Percentiles rank a stretch among this genome's conserved stretches.
These are phyloP conservation scores for Colletotrichum kahawae DNA, from an alignment of 2,329 filamentous ascomycete species.

Conservation along the genomic window DNA sequence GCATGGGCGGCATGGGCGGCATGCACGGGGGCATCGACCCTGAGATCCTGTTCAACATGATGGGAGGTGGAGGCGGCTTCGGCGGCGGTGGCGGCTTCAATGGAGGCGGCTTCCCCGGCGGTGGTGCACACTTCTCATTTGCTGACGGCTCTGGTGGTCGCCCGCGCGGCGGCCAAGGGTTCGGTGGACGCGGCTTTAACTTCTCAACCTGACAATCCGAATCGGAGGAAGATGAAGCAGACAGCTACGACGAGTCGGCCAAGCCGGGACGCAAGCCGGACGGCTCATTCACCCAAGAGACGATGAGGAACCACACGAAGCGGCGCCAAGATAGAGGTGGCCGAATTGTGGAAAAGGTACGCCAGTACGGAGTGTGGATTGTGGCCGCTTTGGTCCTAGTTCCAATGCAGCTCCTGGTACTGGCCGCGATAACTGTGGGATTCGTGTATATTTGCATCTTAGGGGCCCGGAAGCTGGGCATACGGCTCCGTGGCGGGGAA, in stretches of 20 bases:
- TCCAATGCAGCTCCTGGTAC: constrained; percentile 44
- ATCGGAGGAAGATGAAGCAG: constrained; percentile 33
- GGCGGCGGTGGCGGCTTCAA: constrained; percentile 52
- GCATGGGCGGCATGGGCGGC: constrained; percentile 67
- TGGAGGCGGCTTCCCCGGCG: constrained; percentile 57
- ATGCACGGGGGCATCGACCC: constrained; percentile 73
- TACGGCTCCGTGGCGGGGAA: constrained; percentile 17
- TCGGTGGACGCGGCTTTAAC: constrained; percentile 38
- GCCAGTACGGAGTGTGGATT: constrained; percentile 45
- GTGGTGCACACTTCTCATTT: constrained; percentile 65
- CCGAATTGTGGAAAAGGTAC: constrained; percentile 44
- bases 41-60: constrained; percentile 84
- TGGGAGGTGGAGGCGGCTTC: constrained; percentile 65
- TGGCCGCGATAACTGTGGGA: constrained; percentile 39
- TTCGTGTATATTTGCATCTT: constrained; percentile 46
- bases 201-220: constrained; percentile 55
- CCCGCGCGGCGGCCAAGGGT: constrained; percentile 40
- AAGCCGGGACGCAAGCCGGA: constrained; percentile 28
- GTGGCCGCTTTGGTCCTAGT: constrained; percentile 53
- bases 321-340: constrained; percentile 39
- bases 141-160: constrained; percentile 41
- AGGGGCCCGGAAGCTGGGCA: constrained; percentile 19
- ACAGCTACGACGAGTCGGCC: constrained; percentile 34
- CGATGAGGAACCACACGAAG: constrained; percentile 32
- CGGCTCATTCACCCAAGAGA: constrained; percentile 28